phyloP scores from a whole-genome alignment of 306 rosid species.

The Arachis hypogaea region DNA sequence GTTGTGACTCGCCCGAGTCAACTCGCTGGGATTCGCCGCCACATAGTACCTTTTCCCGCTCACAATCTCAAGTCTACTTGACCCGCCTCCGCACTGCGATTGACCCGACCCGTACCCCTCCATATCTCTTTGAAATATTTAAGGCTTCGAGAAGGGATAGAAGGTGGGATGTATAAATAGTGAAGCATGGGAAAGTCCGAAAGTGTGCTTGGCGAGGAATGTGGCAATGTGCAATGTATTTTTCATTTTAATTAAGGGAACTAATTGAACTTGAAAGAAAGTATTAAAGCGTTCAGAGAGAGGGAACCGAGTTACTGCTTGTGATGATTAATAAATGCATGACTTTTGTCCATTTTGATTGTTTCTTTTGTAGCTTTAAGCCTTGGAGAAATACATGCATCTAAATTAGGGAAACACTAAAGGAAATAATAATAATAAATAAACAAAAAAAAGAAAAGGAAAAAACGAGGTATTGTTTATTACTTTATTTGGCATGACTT shows the following conservation, averaged over 20 bases:
- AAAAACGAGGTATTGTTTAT: too few species aligned
- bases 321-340: conserved; percentile 6
- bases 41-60: conserved; percentile 63
- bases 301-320: neutral
- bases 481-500: neutral
- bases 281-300: neutral
- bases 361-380: neutral
- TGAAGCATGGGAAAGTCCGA: conserved; percentile 13
- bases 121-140: conserved; percentile 39
- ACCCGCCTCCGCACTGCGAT: conserved; percentile 27
- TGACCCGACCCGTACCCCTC: conserved; percentile 51
- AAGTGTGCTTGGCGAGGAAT: conserved; percentile 12
- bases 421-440: neutral
- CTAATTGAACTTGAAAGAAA: neutral
- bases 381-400: neutral
- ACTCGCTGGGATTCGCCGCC: conserved; percentile 29
- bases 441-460: neutral
- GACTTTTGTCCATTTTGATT: conserved; percentile 30
- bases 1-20: conserved; percentile 37
- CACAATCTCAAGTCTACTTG: conserved; percentile 57
- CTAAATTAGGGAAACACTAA: too few species aligned
- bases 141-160: conserved; percentile 36
- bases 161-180: conserved; percentile 4
- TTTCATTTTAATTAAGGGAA: neutral
- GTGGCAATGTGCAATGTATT: neutral